Conservation (phyloP, 1,284 basidiomycete species). For the Porogramme epimiltina region DNA sequence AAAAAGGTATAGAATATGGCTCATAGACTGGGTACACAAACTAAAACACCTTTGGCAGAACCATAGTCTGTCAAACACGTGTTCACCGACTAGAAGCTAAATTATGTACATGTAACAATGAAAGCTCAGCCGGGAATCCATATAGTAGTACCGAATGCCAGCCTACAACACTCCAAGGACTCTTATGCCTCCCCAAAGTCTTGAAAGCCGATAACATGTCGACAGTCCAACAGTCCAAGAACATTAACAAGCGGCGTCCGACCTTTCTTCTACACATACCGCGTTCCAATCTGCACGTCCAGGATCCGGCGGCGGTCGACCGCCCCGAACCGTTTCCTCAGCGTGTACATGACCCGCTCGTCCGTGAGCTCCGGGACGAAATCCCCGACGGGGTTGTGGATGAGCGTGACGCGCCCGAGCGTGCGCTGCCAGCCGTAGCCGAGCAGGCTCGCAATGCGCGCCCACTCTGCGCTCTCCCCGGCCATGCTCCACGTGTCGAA, state of each 20-base stretch:
- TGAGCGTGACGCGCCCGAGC: conserved; percentile 2
- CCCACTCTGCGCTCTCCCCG: neutral
- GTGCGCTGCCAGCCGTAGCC: conserved; percentile 1
- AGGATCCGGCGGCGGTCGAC: neutral
- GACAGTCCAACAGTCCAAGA: no score
- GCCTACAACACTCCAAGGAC: no score
- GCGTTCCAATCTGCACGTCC: conserved; percentile 2
- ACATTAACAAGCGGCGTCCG: neutral
- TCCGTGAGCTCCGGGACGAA: conserved; percentile 2
- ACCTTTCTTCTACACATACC: neutral
- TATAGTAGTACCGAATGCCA: no score
- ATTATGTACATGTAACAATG: no score
- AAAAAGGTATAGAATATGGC: no score
- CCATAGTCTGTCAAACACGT: no score
- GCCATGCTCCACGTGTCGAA: conserved; percentile 1
- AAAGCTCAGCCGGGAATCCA: no score
- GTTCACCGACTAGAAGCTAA: no score
- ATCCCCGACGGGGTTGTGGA: conserved; percentile 4
- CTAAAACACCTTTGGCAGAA: no score
- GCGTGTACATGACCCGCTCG: neutral
- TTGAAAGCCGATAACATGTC: no score
- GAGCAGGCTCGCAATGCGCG: neutral
- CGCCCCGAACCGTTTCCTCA: neutral
- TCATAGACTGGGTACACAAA: no score
- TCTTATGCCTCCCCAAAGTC: no score